Evolutionary conservation across 2,329 filamentous ascomycete species (phyloP).

Genomic region (Amauroascus verrucosus): DNA sequence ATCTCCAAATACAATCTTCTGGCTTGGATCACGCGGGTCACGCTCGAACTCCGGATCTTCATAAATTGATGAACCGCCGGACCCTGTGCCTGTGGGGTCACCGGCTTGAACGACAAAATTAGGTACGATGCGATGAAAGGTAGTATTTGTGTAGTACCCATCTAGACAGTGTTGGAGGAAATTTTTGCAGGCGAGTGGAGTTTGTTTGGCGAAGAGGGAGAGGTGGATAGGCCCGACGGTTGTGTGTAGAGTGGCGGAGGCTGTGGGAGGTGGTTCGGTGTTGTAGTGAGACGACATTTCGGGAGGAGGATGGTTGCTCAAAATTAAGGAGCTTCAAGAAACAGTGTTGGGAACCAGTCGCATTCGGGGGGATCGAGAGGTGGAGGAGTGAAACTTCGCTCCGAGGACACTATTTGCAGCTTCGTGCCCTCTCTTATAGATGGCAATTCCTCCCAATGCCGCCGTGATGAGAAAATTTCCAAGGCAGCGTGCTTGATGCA

Average conservation of each 20-base stretch:
- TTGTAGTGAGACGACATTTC: slow-evolving; percentile 84
- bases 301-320: neutral
- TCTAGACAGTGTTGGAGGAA: slow-evolving; percentile 93
- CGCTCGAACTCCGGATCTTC: slow-evolving; percentile 55
- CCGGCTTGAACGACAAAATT: slow-evolving; percentile 92
- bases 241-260: slow-evolving; percentile 81
- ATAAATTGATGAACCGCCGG: slow-evolving; percentile 85
- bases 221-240: slow-evolving; percentile 80
- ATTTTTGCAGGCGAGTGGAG: slow-evolving; percentile 82
- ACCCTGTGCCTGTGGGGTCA: slow-evolving; percentile 84
- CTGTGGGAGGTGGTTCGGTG: slow-evolving; percentile 87
- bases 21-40: slow-evolving; percentile 40
- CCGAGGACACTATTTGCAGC: neutral
- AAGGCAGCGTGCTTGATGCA: too few species aligned
- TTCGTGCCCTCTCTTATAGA: neutral
- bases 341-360: neutral
- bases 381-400: neutral
- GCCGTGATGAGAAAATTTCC: too few species aligned
- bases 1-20: slow-evolving; percentile 63
- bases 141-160: slow-evolving; percentile 86
- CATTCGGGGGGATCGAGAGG: too few species aligned
- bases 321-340: neutral
- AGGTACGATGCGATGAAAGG: slow-evolving; percentile 86
- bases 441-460: neutral
- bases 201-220: slow-evolving; percentile 91